Evolutionary conservation across 2,329 filamentous ascomycete species (phyloP).

Genomic region (Aureobasidium subglaciale): DNA sequence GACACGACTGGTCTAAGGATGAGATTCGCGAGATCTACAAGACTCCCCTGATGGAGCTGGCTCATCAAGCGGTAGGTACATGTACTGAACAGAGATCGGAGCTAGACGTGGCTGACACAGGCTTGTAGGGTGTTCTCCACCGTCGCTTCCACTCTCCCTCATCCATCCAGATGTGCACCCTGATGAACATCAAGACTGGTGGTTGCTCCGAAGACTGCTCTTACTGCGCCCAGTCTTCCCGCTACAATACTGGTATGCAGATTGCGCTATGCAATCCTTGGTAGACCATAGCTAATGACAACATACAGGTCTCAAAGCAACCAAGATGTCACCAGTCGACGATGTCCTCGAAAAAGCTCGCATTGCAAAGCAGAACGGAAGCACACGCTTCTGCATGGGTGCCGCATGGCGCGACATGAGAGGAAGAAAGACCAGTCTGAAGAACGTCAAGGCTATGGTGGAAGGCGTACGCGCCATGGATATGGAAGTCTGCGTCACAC

Average conservation of each 20-base stretch:
- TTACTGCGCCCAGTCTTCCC: conserved; percentile 84
- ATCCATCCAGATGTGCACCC: conserved; percentile 82
- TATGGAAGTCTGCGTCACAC: conserved; percentile 89
- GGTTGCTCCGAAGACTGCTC: conserved; percentile 89
- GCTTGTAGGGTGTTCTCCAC: conserved; percentile 61
- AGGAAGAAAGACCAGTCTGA: conserved; percentile 73
- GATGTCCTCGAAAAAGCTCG: conserved; percentile 72
- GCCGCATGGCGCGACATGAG: conserved; percentile 93
- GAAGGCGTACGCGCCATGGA: conserved; percentile 70
- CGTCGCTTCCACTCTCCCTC: conserved; percentile 77
- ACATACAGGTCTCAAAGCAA: conserved; percentile 57
- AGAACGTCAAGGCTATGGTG: conserved; percentile 83
- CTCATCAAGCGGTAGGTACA: conserved; percentile 25
- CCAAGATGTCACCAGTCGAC: conserved; percentile 71
- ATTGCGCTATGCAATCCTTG: neutral
- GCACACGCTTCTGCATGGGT: conserved; percentile 91
- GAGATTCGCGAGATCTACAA: conserved; percentile 79
- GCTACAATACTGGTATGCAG: conserved; percentile 55
- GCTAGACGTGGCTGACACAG: neutral
- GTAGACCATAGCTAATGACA: neutral
- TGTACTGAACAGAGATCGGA: neutral
- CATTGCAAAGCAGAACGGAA: conserved; percentile 72
- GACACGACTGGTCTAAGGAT: conserved; percentile 72
- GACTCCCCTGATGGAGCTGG: conserved; percentile 69
- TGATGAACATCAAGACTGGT: conserved; percentile 96